Evolutionary conservation across 2,329 filamentous ascomycete genomes (phyloP), one percentile per base, ranked within the genome.

Genomic region (Aspergillus neotritici): DNA sequence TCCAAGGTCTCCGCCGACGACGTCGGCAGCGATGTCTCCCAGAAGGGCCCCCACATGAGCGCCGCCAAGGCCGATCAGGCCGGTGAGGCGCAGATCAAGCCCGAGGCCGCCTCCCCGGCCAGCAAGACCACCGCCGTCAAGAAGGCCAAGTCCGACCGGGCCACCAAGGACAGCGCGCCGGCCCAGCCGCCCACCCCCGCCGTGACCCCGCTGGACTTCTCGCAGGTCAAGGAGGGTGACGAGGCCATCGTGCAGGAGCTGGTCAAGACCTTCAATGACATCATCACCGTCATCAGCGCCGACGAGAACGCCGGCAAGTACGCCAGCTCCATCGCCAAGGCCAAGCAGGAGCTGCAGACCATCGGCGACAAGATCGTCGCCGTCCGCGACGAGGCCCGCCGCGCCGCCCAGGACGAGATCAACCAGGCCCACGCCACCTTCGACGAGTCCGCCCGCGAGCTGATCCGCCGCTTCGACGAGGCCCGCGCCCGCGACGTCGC

Each of bases 251-350:
- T 97, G 15, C 89, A 96, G 68, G 88, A 97, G 59, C 76, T 98
- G 5, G 88, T 94, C 47, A 91, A 87, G 71, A 91, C 95, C 71
- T 78, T 98, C 57, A 98, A 98, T 70, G 88, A 94, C 66, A 84
- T 98, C 57, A 95, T 98, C 62, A 83, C 87, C 7, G 87, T 94
- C 36, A 83, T 96, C 64, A 95, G 96, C 66, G 86, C 86, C 45
- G 91, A 95, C 64, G 80, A 84, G 48, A 80, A 87, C 44, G 80
- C 84, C 50, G 77, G 77, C 54, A 88, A 85, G 66, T 95, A 93
- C 69, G 82, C 80, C 40, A 77, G 79, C 3, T 84, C 88, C 1
- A 82, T 98, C 46, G 73, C 78, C 55, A 90, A 93, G 73, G 90
- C 91, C 50, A 97, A 96, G 76, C 74, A 77, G 41, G 86, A 94